A percentile compares a stretch with the other conserved stretches of the same genome.
Evolutionary conservation across 768 basidiomycete genomes (phyloP).

Genomic region (Hygrophoropsis aurantiaca): DNA sequence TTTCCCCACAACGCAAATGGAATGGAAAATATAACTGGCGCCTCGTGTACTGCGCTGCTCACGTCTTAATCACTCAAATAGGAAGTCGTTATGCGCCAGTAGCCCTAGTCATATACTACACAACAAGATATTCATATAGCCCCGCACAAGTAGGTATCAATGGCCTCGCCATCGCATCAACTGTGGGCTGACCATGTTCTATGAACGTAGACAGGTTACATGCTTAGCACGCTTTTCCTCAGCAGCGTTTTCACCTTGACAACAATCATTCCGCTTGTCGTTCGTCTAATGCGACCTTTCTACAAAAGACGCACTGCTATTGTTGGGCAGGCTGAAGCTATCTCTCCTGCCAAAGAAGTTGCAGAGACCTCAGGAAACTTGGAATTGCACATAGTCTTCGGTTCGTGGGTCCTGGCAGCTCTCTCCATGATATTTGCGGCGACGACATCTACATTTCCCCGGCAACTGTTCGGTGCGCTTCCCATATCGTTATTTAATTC

Average conservation of each 20-base stretch:
- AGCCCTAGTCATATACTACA: conserved; percentile 22
- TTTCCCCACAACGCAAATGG: conserved; percentile 15
- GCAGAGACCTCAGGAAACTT: conserved; percentile 22
- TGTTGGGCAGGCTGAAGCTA: too few species aligned
- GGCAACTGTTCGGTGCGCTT: conserved; percentile 17
- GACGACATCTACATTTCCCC: conserved; percentile 4
- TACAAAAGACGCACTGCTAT: conserved; percentile 11
- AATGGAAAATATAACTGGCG: conserved; percentile 27
- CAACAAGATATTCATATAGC: conserved; percentile 24
- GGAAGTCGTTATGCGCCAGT: conserved; percentile 12
- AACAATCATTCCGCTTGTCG: conserved; percentile 17
- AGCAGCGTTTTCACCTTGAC: conserved; percentile 18
- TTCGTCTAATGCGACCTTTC: conserved; percentile 24
- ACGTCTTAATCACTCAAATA: conserved; percentile 19
- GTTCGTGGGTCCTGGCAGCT: conserved; percentile 14
- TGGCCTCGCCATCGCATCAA: background rate
- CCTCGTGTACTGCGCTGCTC: conserved; percentile 25
- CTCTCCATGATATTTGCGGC: conserved; percentile 14
- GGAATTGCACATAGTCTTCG: conserved; percentile 27
- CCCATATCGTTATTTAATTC: too few species aligned
- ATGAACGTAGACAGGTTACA: conserved; percentile 24
- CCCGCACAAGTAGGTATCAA: conserved; percentile 21
- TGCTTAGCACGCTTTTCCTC: too few species aligned
- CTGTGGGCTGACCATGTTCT: background rate
- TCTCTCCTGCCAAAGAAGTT: background rate